Conservation (phyloP, 257 asterid genomes). For the Gynochthodes officinalis region DNA sequence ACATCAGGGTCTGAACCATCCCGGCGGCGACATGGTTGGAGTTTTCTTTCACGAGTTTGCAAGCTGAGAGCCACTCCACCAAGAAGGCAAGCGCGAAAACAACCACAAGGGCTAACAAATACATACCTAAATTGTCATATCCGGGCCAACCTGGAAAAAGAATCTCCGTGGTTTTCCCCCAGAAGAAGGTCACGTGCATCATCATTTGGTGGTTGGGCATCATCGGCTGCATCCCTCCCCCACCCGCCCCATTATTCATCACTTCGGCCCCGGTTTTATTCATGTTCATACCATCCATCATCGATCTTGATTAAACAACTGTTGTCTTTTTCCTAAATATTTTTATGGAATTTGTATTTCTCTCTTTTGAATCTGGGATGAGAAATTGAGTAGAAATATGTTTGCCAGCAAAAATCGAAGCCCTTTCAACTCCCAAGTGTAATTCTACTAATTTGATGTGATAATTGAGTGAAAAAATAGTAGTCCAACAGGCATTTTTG, state of each 20-base stretch:
- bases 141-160: conserved; percentile 82
- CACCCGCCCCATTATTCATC: conserved; percentile 21
- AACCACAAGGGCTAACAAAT: conserved; percentile 42
- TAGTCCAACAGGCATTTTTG: too few species aligned
- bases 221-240: conserved; percentile 28
- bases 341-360: too few species aligned
- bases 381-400: too few species aligned
- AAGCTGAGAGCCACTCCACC: conserved; percentile 62
- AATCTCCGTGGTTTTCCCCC: conserved; percentile 76
- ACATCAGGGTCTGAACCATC: conserved; percentile 43
- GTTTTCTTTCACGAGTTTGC: conserved; percentile 31
- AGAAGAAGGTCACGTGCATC: conserved; percentile 95
- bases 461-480: too few species aligned
- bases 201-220: conserved; percentile 44
- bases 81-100: conserved; percentile 41
- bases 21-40: conserved; percentile 29
- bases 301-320: not conserved
- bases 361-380: too few species aligned
- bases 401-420: too few species aligned
- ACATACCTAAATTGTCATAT: conserved; percentile 51
- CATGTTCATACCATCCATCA: conserved; percentile 43
- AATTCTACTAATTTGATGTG: too few species aligned
- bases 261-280: conserved; percentile 14
- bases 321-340: too few species aligned
- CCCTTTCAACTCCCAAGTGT: too few species aligned